phyloP scores from a whole-genome alignment of 352 stramenopile species.

The Globisporangium apiculatum region DNA sequence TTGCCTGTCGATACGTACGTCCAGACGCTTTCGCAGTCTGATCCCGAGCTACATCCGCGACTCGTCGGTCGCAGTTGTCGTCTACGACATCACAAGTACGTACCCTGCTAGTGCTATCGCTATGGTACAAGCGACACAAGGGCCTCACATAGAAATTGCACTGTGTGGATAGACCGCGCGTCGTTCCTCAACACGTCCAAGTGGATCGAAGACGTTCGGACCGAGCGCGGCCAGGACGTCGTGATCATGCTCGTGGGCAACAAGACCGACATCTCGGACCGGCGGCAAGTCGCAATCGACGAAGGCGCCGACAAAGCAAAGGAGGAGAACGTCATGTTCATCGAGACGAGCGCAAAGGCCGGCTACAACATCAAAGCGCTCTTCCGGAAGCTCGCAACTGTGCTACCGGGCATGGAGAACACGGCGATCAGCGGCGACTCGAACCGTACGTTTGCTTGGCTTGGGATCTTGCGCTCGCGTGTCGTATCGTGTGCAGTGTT shows the following conservation, averaged over 20 bases:
- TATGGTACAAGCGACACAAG: not conserved
- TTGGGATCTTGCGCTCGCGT: too few species aligned
- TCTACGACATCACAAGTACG: conserved; percentile 99
- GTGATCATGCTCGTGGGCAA: conserved; percentile 99
- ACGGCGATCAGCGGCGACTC: conserved; percentile 83
- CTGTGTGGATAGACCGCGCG: conserved; percentile 70
- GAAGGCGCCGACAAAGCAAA: conserved; percentile 97
- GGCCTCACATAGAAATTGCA: too few species aligned
- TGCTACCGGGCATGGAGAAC: conserved; percentile 94
- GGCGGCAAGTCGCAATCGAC: conserved; percentile 94
- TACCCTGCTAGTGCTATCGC: not conserved
- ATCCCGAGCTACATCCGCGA: conserved; percentile 98
- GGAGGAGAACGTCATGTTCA: conserved; percentile 98
- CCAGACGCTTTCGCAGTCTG: conserved; percentile 88
- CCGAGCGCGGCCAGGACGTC: conserved; percentile 97
- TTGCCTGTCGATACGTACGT: conserved; percentile 4
- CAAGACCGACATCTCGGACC: conserved; percentile 99
- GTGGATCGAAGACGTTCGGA: conserved; percentile 99
- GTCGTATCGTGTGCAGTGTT: too few species aligned
- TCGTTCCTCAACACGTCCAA: conserved; percentile 99
- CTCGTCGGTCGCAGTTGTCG: conserved; percentile 98
- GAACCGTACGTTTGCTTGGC: conserved; percentile 47
- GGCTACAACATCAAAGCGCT: conserved; percentile 98
- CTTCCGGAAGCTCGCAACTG: conserved; percentile 98
- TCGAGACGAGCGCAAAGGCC: conserved; percentile 98